Evolutionary conservation across 2,329 filamentous ascomycete genomes (phyloP).

Genomic region (Exophiala xenobiotica): DNA sequence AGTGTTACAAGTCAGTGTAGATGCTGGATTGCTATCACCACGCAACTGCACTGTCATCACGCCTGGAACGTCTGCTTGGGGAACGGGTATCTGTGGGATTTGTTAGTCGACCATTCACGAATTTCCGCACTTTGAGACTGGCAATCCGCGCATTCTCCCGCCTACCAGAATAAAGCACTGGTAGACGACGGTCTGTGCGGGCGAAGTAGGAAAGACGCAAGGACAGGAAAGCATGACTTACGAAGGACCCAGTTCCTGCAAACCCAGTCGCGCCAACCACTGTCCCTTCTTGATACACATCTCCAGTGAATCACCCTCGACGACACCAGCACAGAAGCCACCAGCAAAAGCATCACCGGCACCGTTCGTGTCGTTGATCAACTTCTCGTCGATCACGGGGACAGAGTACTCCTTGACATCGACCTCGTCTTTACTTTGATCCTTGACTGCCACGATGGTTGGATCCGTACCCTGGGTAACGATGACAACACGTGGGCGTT

Average conservation of each 20-base stretch:
- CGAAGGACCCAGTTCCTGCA: conserved; percentile 90
- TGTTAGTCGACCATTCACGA: neutral
- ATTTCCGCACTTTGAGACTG: neutral
- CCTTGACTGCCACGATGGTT: conserved; percentile 75
- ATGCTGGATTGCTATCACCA: neutral
- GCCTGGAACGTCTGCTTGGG: conserved; percentile 74
- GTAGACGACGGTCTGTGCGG: too few relatives aligned
- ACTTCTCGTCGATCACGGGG: conserved; percentile 69
- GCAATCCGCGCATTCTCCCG: neutral
- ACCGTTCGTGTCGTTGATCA: conserved; percentile 95
- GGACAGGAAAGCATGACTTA: conserved; percentile 55
- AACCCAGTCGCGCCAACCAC: conserved; percentile 91
- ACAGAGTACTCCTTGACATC: conserved; percentile 77
- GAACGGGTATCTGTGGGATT: conserved; percentile 66
- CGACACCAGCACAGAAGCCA: conserved; percentile 85
- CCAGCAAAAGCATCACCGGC: conserved; percentile 96
- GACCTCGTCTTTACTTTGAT: conserved; percentile 63
- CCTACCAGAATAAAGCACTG: neutral
- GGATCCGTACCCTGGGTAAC: conserved; percentile 93
- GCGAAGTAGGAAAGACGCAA: neutral
- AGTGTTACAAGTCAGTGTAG: conserved; percentile 14
- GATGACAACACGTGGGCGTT: conserved; percentile 81
- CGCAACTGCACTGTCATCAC: conserved; percentile 29
- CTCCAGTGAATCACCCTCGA: conserved; percentile 77
- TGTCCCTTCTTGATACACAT: conserved; percentile 86